phyloP scores from a whole-genome alignment of 2,329 filamentous ascomycete genomes.

The Chaetomium sp. region DNA sequence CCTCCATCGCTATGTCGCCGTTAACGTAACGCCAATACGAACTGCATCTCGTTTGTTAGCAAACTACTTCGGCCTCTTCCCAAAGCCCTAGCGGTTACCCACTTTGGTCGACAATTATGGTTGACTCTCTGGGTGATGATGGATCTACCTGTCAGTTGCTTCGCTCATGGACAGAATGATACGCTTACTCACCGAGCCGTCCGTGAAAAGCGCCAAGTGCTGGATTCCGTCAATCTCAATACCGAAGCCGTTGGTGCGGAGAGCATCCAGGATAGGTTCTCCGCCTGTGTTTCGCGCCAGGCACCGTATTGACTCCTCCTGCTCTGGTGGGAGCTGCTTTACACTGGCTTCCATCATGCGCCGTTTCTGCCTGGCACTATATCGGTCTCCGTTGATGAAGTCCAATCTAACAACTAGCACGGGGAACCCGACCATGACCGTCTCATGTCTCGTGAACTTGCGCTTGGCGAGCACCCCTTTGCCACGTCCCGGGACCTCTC shows the following conservation, averaged over 20 bases:
- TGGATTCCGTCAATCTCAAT: slow-evolving; percentile 35
- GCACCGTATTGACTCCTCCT: slow-evolving; percentile 26
- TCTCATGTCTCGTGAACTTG: slow-evolving; percentile 28
- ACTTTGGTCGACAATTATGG: slow-evolving; percentile 37
- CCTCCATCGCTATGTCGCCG: slow-evolving; percentile 32
- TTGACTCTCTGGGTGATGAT: slow-evolving; percentile 30
- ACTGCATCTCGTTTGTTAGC: slow-evolving; percentile 22
- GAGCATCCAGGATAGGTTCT: slow-evolving; percentile 32
- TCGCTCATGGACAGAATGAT: background rate
- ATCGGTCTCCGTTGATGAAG: slow-evolving; percentile 28
- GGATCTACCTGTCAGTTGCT: background rate
- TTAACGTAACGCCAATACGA: slow-evolving; percentile 32
- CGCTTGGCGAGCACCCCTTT: slow-evolving; percentile 34
- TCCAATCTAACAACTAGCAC: slow-evolving; percentile 34
- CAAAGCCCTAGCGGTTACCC: background rate
- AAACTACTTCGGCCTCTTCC: background rate
- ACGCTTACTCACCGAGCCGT: slow-evolving; percentile 32
- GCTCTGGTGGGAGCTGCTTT: slow-evolving; percentile 27
- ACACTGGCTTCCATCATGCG: slow-evolving; percentile 31
- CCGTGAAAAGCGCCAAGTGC: slow-evolving; percentile 34
- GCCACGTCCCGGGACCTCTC: slow-evolving; percentile 32
- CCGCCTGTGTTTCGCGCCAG: slow-evolving; percentile 31
- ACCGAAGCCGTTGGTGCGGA: slow-evolving; percentile 37
- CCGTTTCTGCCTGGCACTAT: slow-evolving; percentile 19
- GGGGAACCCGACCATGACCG: slow-evolving; percentile 34